Evolutionary conservation across 2,329 filamentous ascomycete species (phyloP).

Genomic region (Fusarium sp.): DNA sequence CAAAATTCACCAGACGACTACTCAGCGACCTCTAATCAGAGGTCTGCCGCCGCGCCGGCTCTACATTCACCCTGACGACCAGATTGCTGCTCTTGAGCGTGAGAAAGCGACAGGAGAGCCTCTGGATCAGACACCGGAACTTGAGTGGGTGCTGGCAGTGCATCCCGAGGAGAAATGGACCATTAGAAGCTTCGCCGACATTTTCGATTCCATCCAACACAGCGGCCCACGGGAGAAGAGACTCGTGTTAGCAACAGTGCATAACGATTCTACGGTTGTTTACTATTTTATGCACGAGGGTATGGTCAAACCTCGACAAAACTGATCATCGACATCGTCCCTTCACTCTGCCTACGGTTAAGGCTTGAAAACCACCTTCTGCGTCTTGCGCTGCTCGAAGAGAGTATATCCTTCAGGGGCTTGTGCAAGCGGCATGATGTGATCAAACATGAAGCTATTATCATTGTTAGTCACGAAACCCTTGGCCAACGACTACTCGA

Average conservation of each 20-base stretch:
- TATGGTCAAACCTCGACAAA: conserved; percentile 89
- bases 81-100: conserved; percentile 78
- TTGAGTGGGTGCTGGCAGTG: conserved; percentile 84
- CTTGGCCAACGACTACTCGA: background rate
- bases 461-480: conserved; percentile 18
- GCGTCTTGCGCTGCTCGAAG: conserved; percentile 80
- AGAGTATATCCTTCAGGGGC: conserved; percentile 79
- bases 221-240: conserved; percentile 72
- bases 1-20: conserved; percentile 65
- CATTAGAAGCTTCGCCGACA: conserved; percentile 73
- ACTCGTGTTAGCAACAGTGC: conserved; percentile 80
- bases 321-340: conserved; percentile 62
- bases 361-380: conserved; percentile 79
- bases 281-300: conserved; percentile 90
- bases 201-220: conserved; percentile 76
- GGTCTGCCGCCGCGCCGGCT: conserved; percentile 81
- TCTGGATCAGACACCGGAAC: conserved; percentile 67
- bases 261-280: conserved; percentile 86
- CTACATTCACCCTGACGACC: conserved; percentile 87
- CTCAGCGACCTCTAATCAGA: conserved; percentile 74
- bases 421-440: conserved; percentile 78
- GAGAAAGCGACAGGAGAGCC: conserved; percentile 65
- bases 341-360: conserved; percentile 45
- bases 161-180: conserved; percentile 82
- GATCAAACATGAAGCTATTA: conserved; percentile 82